These are phyloP conservation scores for Oryza coarctata DNA, from an alignment of 176 grass and related monocot genomes.

Conservation along the genomic window DNA sequence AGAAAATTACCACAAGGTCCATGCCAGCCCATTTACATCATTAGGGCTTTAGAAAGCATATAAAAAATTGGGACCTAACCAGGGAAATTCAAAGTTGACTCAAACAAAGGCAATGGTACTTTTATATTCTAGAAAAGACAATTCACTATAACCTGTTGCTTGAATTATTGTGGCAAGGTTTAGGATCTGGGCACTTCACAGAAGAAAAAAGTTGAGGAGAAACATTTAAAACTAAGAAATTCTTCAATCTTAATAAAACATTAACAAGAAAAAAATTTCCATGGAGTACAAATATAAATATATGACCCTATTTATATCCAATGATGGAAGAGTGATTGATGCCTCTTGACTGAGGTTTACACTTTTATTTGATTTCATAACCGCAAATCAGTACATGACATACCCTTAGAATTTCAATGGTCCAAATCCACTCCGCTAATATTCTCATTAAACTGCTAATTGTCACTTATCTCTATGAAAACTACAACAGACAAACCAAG, in stretches of 20 bases:
- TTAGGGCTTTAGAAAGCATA: background rate
- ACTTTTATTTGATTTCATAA: conserved; percentile 25
- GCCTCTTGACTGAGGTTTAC: conserved; percentile 10
- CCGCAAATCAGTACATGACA: conserved; percentile 9
- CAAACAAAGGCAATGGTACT: conserved; percentile 6
- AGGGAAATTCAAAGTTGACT: background rate
- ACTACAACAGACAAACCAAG: conserved; percentile 30
- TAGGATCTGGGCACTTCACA: background rate
- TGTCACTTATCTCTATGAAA: conserved; percentile 17
- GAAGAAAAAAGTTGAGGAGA: background rate
- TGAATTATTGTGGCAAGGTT: background rate
- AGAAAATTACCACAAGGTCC: background rate
- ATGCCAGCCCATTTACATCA: background rate
- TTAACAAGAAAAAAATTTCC: background rate
- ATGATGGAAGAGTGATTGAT: background rate
- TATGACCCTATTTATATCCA: conserved; percentile 13
- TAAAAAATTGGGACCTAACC: conserved; percentile 10
- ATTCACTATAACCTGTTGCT: background rate
- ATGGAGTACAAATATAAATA: conserved; percentile 4
- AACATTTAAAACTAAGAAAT: background rate
- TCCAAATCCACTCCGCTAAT: background rate
- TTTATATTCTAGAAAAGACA: background rate
- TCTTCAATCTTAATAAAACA: conserved; percentile 22
- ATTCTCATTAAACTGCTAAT: conserved; percentile 28
- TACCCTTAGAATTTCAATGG: conserved; percentile 2